A percentile compares a stretch with the other conserved stretches of the same genome.
These are phyloP conservation scores for Phytopythium kandeliae DNA, from an alignment of 352 stramenopile genomes.

Conservation along the genomic window DNA sequence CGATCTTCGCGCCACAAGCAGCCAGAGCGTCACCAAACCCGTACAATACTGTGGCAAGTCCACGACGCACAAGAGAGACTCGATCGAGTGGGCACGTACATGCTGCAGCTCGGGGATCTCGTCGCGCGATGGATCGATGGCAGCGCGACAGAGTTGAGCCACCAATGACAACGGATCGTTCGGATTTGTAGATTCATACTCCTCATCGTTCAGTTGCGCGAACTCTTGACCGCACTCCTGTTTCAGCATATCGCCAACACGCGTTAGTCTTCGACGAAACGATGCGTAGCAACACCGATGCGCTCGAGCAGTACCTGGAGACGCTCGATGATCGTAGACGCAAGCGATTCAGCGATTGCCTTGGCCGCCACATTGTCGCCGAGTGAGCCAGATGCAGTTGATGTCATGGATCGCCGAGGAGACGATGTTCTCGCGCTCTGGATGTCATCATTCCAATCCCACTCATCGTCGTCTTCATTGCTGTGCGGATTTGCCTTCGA, in stretches of 20 bases:
- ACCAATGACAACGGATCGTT: conserved; percentile 26
- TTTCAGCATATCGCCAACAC: neutral
- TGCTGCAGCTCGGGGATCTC: conserved; percentile 39
- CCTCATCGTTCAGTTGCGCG: conserved; percentile 25
- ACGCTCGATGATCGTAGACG: conserved; percentile 30
- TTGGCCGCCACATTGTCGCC: neutral
- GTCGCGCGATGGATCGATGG: conserved; percentile 22
- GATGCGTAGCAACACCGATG: neutral
- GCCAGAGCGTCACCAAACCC: conserved; percentile 2
- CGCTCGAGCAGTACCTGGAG: conserved; percentile 37
- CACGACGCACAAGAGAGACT: neutral
- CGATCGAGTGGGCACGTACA: conserved; percentile 16
- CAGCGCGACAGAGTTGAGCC: conserved; percentile 36
- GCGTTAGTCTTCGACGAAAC: neutral
- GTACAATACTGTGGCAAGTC: neutral
- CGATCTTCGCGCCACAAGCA: conserved; percentile 24
- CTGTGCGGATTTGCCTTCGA: neutral
- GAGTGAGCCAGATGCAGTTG: neutral
- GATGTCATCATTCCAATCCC: conserved; percentile 52
- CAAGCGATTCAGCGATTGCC: conserved; percentile 30
- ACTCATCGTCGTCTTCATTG: conserved; percentile 41
- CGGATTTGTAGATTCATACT: conserved; percentile 9
- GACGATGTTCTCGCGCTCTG: conserved; percentile 1
- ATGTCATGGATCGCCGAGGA: neutral
- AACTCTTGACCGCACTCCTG: conserved; percentile 68